Evolutionary conservation across 2,329 filamentous ascomycete genomes (phyloP).

Genomic region (Sporothrix pseudoabietina): DNA sequence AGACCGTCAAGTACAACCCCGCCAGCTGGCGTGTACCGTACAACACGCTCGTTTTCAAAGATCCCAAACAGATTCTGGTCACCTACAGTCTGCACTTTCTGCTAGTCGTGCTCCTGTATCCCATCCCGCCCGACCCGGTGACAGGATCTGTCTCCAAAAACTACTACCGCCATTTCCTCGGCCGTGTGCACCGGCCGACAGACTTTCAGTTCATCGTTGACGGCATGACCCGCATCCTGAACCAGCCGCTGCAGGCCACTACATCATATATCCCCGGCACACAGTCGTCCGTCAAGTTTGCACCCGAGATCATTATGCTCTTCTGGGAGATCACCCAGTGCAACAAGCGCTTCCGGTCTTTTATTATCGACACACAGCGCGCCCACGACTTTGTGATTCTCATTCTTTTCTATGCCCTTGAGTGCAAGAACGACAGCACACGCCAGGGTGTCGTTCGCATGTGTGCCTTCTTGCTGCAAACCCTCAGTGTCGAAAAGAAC

Average conservation of each 20-base stretch:
- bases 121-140: slow-evolving; percentile 60
- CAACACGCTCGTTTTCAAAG: slow-evolving; percentile 87
- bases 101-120: slow-evolving; percentile 82
- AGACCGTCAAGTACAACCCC: slow-evolving; percentile 95
- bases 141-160: slow-evolving; percentile 70
- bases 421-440: slow-evolving; percentile 80
- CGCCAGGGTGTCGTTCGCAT: slow-evolving; percentile 93
- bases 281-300: slow-evolving; percentile 78
- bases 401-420: slow-evolving; percentile 88
- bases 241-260: slow-evolving; percentile 88
- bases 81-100: slow-evolving; percentile 90
- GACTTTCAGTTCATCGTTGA: slow-evolving; percentile 98
- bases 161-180: slow-evolving; percentile 89
- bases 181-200: slow-evolving; percentile 85
- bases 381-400: slow-evolving; percentile 91
- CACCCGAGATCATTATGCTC: slow-evolving; percentile 92
- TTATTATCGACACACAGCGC: slow-evolving; percentile 93
- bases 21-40: slow-evolving; percentile 93
- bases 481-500: slow-evolving; percentile 85
- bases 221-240: slow-evolving; percentile 88
- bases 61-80: slow-evolving; percentile 85
- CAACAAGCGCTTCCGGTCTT: slow-evolving; percentile 95
- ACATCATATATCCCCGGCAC: slow-evolving; percentile 85
- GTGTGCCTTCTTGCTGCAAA: slow-evolving; percentile 97
- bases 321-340: slow-evolving; percentile 98